These are phyloP conservation scores for Curvularia eragrostidis DNA, from an alignment of 2,329 filamentous ascomycete species.

Conservation along the genomic window DNA sequence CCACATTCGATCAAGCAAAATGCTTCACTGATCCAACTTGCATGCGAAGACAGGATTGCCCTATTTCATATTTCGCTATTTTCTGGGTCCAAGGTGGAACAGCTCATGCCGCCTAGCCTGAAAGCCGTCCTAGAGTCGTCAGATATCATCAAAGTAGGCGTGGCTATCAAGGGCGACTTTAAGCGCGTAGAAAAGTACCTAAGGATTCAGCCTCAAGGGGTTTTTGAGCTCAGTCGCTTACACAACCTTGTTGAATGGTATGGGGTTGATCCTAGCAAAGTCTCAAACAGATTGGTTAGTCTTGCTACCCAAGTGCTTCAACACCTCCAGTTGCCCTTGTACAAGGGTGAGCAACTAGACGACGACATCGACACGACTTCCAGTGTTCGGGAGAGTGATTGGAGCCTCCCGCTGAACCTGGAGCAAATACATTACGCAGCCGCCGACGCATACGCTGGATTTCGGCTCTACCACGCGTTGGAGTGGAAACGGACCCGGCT, in stretches of 20 bases:
- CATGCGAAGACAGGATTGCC: slow-evolving; percentile 76
- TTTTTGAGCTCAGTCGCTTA: slow-evolving; percentile 84
- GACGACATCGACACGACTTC: slow-evolving; percentile 24
- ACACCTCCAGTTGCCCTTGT: slow-evolving; percentile 75
- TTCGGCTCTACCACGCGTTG: slow-evolving; percentile 75
- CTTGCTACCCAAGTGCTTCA: slow-evolving; percentile 75
- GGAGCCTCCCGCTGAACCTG: slow-evolving; percentile 67
- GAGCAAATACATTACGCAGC: slow-evolving; percentile 77
- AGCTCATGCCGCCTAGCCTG: slow-evolving; percentile 73
- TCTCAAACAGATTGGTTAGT: slow-evolving; percentile 63
- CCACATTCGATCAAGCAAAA: slow-evolving; percentile 73
- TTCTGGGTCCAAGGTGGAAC: slow-evolving; percentile 49
- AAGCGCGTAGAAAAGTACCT: slow-evolving; percentile 69
- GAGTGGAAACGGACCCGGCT: slow-evolving; percentile 72
- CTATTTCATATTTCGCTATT: slow-evolving; percentile 76
- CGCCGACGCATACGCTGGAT: slow-evolving; percentile 82
- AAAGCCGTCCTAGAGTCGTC: slow-evolving; percentile 74
- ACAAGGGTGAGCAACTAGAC: slow-evolving; percentile 68
- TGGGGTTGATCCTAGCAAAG: slow-evolving; percentile 64
- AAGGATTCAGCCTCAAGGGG: slow-evolving; percentile 66
- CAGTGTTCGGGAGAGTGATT: slow-evolving; percentile 74
- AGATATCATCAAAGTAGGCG: slow-evolving; percentile 75
- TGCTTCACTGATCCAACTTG: slow-evolving; percentile 82
- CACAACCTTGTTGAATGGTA: slow-evolving; percentile 70
- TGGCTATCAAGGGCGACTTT: slow-evolving; percentile 69